A percentile compares a stretch with the other conserved stretches of the same genome.
phyloP scores from a whole-genome alignment of 768 basidiomycete species.

The Auricularia sp. region DNA sequence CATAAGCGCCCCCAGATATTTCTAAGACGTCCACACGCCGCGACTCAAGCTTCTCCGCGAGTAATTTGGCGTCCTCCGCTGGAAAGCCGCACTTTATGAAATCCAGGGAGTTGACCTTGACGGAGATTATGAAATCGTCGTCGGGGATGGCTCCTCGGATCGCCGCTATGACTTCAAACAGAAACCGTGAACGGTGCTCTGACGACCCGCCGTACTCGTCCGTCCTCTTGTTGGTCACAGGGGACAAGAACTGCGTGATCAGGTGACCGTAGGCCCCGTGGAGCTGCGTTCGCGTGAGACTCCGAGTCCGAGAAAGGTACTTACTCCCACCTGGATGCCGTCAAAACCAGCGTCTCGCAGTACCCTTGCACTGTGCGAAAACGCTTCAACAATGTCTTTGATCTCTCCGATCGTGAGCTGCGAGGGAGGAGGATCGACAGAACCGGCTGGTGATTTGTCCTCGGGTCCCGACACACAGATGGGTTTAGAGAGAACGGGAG shows the following conservation, averaged over 20 bases:
- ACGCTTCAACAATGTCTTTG: neutral
- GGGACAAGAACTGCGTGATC: conserved; percentile 25
- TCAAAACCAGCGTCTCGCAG: neutral
- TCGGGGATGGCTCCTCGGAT: conserved; percentile 17
- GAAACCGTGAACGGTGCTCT: conserved; percentile 30
- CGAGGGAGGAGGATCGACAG: neutral
- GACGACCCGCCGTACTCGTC: conserved; percentile 35
- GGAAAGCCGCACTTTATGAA: neutral
- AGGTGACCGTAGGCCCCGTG: conserved; percentile 27
- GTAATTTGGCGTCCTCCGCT: neutral
- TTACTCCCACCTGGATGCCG: neutral
- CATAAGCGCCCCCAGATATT: neutral
- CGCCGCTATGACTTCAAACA: conserved; percentile 24
- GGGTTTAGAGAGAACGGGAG: neutral
- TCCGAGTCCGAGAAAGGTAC: neutral
- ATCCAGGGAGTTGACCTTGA: neutral
- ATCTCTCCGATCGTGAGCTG: neutral
- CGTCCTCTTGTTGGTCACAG: conserved; percentile 30
- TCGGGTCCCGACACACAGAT: neutral
- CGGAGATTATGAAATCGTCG: conserved; percentile 8
- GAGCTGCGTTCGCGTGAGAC: conserved; percentile 13
- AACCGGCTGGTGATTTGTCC: neutral
- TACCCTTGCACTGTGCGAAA: neutral
- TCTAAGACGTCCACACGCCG: neutral
- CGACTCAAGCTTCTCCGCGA: neutral